phyloP scores from a whole-genome alignment of 2,329 filamentous ascomycete genomes.

The Bipolaris cookei region DNA sequence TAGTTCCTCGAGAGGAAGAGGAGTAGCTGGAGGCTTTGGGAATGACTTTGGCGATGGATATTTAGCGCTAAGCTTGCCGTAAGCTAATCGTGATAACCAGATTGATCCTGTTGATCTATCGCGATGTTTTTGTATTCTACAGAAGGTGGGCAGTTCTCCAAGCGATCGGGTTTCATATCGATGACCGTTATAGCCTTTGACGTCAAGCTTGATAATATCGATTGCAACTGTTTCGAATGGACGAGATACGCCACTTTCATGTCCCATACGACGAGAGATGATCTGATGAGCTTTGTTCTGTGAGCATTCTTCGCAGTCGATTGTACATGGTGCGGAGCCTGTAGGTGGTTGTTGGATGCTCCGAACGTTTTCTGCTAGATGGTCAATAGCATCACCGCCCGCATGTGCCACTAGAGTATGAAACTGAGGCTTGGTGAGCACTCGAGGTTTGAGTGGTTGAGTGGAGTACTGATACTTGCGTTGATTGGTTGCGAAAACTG shows the following conservation, averaged over 20 bases:
- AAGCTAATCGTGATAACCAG: constrained; percentile 3
- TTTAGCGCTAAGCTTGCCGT: background rate
- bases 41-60: constrained; percentile 4
- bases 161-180: constrained; percentile 3
- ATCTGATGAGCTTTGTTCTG: constrained; percentile 3
- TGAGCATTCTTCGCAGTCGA: constrained; percentile 2
- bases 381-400: constrained; percentile 3
- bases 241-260: background rate
- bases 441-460: background rate
- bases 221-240: background rate
- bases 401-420: constrained; percentile 1
- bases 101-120: background rate
- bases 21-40: constrained; percentile 1
- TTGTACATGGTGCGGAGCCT: background rate
- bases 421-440: constrained; percentile 1
- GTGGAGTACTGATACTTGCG: constrained; percentile 1
- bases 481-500: constrained; percentile 1
- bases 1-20: constrained; percentile 8
- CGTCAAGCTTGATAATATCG: background rate
- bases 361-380: background rate
- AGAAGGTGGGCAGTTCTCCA: constrained; percentile 1
- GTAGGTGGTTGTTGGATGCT: background rate
- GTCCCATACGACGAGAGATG: background rate
- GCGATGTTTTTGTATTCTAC: constrained; percentile 1
- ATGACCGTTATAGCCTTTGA: background rate